Evolutionary conservation across 306 rosid species (phyloP).

Genomic region (Acacia melanoxylon): DNA sequence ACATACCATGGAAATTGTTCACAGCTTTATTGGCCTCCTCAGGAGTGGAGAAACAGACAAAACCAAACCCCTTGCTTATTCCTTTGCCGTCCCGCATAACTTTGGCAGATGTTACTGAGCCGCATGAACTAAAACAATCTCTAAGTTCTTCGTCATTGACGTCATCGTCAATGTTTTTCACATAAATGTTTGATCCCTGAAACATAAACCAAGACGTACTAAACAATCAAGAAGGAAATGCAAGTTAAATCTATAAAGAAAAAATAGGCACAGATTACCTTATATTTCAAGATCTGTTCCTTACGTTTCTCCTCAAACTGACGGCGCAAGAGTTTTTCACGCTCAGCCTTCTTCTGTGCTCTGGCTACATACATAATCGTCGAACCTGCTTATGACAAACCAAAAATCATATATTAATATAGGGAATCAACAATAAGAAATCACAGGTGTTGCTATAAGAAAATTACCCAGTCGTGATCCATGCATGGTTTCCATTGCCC

Average conservation of each 20-base stretch:
- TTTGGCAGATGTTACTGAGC: conserved; percentile 80
- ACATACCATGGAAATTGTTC: conserved; percentile 71
- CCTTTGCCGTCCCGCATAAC: conserved; percentile 82
- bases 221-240: conserved; percentile 23
- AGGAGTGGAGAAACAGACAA: conserved; percentile 81
- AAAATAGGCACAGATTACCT: conserved; percentile 44
- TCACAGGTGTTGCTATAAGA: conserved; percentile 7
- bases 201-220: conserved; percentile 23
- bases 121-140: conserved; percentile 67
- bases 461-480: conserved; percentile 64
- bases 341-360: conserved; percentile 90
- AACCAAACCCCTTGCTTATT: conserved; percentile 86
- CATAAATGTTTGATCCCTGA: conserved; percentile 87
- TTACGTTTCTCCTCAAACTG: conserved; percentile 79
- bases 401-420: conserved; percentile 25
- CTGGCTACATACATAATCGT: conserved; percentile 76
- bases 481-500: conserved; percentile 69
- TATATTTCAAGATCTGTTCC: conserved; percentile 65
- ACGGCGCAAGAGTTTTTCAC: conserved; percentile 63
- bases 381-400: conserved; percentile 59
- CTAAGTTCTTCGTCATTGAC: conserved; percentile 64
- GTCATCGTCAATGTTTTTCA: conserved; percentile 81
- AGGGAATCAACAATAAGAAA: conserved; percentile 2
- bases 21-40: conserved; percentile 93
- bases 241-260: conserved; percentile 7